A percentile compares a stretch with the other conserved stretches of the same genome.
phyloP scores from a whole-genome alignment of 139 green algal genomes.

The Raphidocelis subcapitata region DNA sequence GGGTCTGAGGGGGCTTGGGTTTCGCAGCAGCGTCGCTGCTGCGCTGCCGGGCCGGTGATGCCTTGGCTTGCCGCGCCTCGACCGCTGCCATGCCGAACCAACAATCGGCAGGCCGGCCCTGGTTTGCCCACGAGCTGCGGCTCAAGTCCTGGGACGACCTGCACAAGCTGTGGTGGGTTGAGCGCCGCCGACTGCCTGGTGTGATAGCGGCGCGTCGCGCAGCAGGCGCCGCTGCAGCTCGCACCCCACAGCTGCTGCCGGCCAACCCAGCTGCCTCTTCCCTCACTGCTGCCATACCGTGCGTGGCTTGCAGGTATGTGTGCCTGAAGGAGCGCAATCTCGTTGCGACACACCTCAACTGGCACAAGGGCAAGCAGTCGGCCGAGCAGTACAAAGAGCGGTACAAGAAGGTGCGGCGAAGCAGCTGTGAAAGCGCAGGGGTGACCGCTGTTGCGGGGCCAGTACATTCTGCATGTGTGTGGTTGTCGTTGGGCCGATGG shows the following conservation, averaged over 20 bases:
- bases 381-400: background rate
- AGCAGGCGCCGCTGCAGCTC: background rate
- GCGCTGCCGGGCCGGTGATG: background rate
- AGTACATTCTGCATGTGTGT: background rate
- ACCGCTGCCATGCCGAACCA: no score
- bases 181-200: background rate
- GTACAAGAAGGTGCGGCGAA: background rate
- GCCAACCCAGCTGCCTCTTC: no score
- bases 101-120: conserved; percentile 47
- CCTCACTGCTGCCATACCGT: background rate
- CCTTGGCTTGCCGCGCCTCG: no score
- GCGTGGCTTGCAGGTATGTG: conserved; percentile 46
- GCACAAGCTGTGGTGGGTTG: conserved; percentile 70
- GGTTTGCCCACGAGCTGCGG: conserved; percentile 68
- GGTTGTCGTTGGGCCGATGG: background rate
- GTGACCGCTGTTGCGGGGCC: background rate
- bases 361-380: conserved; percentile 10
- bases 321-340: conserved; percentile 76
- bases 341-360: conserved; percentile 58
- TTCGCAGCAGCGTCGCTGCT: background rate
- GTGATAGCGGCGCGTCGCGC: background rate
- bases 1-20: no score
- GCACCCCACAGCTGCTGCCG: no score
- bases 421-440: background rate
- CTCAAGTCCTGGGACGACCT: conserved; percentile 79